Evolutionary conservation across 2,329 filamentous ascomycete species (phyloP).

Genomic region (Pseudonectria foliicola): DNA sequence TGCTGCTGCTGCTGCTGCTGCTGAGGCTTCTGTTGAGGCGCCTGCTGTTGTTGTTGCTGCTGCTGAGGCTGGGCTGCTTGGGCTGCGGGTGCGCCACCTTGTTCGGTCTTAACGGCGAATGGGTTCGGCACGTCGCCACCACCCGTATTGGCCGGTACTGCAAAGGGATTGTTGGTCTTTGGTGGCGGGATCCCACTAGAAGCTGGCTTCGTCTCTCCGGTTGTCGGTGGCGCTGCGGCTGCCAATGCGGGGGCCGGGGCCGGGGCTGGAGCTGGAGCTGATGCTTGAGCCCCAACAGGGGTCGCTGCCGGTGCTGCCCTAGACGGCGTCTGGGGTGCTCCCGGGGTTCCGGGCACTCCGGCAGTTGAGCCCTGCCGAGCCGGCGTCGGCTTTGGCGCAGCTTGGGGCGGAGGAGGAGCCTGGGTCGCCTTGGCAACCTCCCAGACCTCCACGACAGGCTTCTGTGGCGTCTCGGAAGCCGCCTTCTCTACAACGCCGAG

Average conservation of each 20-base stretch:
- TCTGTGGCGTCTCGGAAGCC: conserved; percentile 75
- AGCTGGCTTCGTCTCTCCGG: conserved; percentile 10
- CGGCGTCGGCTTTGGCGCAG: conserved; percentile 17
- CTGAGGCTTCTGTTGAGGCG: conserved; percentile 9
- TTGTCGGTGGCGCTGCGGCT: conserved; percentile 11
- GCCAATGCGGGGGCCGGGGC: conserved; percentile 8
- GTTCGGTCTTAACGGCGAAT: conserved; percentile 19
- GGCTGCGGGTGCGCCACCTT: conserved; percentile 6
- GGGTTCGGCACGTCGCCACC: conserved; percentile 19
- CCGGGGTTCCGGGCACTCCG: conserved; percentile 15
- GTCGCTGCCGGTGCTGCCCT: background rate
- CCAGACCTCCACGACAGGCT: conserved; percentile 82
- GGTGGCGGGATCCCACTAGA: conserved; percentile 16
- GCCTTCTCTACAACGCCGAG: conserved; percentile 73
- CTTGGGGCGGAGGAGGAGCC: conserved; percentile 20
- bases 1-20: conserved; percentile 8
- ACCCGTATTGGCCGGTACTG: conserved; percentile 13
- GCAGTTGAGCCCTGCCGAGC: conserved; percentile 15
- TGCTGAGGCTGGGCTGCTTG: conserved; percentile 11
- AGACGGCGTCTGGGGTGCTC: conserved; percentile 14
- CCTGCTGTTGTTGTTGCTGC: conserved; percentile 9
- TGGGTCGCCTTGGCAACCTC: conserved; percentile 58
- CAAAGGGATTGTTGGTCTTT: conserved; percentile 27
- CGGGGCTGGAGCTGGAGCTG: conserved; percentile 7
- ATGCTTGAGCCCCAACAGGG: background rate